Evolutionary conservation across 352 stramenopile species (phyloP).

Genomic region (Phytopythium kandeliae): DNA sequence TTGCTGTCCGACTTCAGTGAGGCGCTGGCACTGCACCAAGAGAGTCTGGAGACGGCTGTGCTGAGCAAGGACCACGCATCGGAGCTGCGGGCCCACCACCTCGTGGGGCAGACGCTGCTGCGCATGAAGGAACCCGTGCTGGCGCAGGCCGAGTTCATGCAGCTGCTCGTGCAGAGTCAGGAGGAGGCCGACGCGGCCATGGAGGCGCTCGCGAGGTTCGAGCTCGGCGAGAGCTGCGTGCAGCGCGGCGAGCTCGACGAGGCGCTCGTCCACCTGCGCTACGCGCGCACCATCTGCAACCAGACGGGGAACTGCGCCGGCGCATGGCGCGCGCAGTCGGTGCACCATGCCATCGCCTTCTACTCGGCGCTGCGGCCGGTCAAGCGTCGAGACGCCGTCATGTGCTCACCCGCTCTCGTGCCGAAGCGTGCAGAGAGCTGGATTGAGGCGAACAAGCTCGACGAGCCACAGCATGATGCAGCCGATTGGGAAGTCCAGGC

Average conservation of each 20-base stretch:
- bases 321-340: slow-evolving; percentile 30
- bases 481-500: background rate
- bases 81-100: slow-evolving; percentile 33
- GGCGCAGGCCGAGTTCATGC: slow-evolving; percentile 31
- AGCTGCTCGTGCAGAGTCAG: slow-evolving; percentile 32
- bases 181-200: slow-evolving; percentile 28
- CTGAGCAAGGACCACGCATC: slow-evolving; percentile 28
- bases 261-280: slow-evolving; percentile 31
- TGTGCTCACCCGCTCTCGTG: slow-evolving; percentile 9
- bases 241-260: slow-evolving; percentile 27
- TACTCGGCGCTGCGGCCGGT: slow-evolving; percentile 30
- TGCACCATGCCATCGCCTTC: slow-evolving; percentile 51
- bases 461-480: slow-evolving; percentile 2
- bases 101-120: slow-evolving; percentile 28
- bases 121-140: slow-evolving; percentile 30
- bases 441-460: background rate
- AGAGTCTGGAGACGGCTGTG: slow-evolving; percentile 35
- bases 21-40: slow-evolving; percentile 36
- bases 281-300: slow-evolving; percentile 36
- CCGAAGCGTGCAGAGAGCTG: background rate
- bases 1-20: slow-evolving; percentile 26
- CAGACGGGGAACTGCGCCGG: slow-evolving; percentile 29
- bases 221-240: slow-evolving; percentile 40
- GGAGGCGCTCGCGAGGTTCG: slow-evolving; percentile 42
- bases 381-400: slow-evolving; percentile 23